Conservation (phyloP, 495 filamentous ascomycete genomes). For the Penicillium subrubescens region DNA sequence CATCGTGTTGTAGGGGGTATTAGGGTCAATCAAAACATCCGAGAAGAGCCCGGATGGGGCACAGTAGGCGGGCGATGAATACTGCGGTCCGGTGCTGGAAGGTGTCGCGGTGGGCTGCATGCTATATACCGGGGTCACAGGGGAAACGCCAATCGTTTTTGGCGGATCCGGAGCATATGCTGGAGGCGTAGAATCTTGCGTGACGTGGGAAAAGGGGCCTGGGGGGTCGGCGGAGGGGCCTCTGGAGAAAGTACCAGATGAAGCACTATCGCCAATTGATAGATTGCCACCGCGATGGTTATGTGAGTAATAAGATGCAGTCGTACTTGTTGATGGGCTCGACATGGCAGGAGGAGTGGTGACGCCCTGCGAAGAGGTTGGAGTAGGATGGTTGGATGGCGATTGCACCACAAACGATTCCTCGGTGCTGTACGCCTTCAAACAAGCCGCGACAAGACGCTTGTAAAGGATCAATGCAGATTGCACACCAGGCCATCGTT, state of each 20-base stretch:
- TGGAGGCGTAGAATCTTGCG: constrained; percentile 30
- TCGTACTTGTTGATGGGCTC: constrained; percentile 48
- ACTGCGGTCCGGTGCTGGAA: constrained; percentile 19
- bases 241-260: constrained; percentile 38
- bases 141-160: constrained; percentile 24
- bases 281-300: constrained; percentile 27
- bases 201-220: constrained; percentile 25
- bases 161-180: constrained; percentile 18
- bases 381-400: constrained; percentile 54
- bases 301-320: constrained; percentile 41
- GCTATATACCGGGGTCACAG: constrained; percentile 23
- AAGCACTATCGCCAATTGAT: constrained; percentile 38
- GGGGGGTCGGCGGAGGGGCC: constrained; percentile 43
- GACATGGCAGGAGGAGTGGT: constrained; percentile 54
- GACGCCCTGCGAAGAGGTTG: constrained; percentile 44
- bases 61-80: constrained; percentile 27
- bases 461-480: constrained; percentile 80
- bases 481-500: constrained; percentile 85
- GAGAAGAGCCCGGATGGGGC: constrained; percentile 27
- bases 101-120: constrained; percentile 20
- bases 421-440: constrained; percentile 78
- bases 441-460: constrained; percentile 76
- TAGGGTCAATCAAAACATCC: constrained; percentile 41
- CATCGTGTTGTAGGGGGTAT: constrained; percentile 48
- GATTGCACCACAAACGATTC: constrained; percentile 68